Base-by-base conservation (phyloP, 257 asterid species). In the Plantago elongata region DNA sequence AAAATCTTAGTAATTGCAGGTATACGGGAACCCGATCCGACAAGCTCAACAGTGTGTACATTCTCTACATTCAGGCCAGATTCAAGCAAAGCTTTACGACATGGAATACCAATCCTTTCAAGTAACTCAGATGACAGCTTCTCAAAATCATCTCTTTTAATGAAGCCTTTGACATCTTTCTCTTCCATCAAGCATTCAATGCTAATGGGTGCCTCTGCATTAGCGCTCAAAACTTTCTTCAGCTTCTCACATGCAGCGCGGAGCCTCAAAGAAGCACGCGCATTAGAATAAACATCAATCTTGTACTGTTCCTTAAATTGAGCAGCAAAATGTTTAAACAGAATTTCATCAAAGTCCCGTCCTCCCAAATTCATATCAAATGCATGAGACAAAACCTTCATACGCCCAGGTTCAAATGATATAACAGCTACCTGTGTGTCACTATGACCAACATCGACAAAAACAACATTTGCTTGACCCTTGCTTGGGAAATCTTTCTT, bases 181-280 rank as follows among this genome's bases (percentile, higher is more conserved):
- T 93, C 99, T 65, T 93, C 99, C 97, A 93, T 93, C 82, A 93
- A 81, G 76, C 99, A 93, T 77, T 93, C 99, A 44, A 93, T 87
- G 76, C 78, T 89, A 59, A 93, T 84, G 5, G 87, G 97, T 47
- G 94, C 97, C 84, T 93, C 97, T 9, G 95, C 75, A 65, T 93
- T 93, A 50, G 99, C 99, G 80, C 99, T 93, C 88, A 93, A 83
- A 47, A 93, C 89, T 74, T 93, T 93, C 85, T 93, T 93, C 79
- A 93, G 71, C 71, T 89, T 93, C 81, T 93, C 99, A 69, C 99
- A 89, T 9, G 99, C 65, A 8, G 87, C 82, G 81, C 97, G 84
- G 71, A 93, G 82, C 78, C 99, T 85, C 40, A 79, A 62, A 73
- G 88, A 83, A 69, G 99, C 96, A 60, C 99, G 87, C 7, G 91